Evolutionary conservation across 106 monocot genomes (phyloP).

Genomic region (Ottelia alismoides): DNA sequence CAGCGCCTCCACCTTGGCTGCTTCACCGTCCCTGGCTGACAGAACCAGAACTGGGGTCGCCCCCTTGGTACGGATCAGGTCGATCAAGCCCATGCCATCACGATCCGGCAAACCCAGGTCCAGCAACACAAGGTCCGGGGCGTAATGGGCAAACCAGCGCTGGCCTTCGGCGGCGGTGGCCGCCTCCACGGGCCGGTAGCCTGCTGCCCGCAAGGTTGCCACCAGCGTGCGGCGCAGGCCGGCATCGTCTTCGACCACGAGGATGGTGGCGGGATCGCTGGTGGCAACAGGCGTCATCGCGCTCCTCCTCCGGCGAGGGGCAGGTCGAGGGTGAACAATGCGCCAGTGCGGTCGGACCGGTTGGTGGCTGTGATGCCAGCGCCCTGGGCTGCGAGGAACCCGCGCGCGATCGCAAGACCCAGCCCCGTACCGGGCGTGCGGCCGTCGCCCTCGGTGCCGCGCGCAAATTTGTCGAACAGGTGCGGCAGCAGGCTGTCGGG

Average conservation of each 20-base stretch:
- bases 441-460: background rate
- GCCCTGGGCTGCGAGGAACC: background rate
- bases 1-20: too few species aligned
- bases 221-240: background rate
- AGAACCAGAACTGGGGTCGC: background rate
- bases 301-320: background rate
- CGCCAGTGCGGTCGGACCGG: background rate
- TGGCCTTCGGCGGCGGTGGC: background rate
- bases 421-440: background rate
- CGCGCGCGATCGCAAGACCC: background rate
- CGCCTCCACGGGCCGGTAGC: background rate
- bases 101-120: background rate
- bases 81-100: background rate
- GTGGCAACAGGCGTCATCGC: too few species aligned
- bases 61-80: background rate
- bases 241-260: background rate
- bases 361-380: background rate
- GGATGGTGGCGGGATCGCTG: background rate
- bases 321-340: background rate
- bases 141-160: background rate
- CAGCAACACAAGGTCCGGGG: slow-evolving; percentile 2
- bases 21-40: too few species aligned
- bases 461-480: background rate
- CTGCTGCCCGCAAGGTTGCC: background rate
- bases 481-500: background rate